Base-by-base conservation (phyloP, 2,329 filamentous ascomycete genomes). In the Anisogramma anomala region DNA sequence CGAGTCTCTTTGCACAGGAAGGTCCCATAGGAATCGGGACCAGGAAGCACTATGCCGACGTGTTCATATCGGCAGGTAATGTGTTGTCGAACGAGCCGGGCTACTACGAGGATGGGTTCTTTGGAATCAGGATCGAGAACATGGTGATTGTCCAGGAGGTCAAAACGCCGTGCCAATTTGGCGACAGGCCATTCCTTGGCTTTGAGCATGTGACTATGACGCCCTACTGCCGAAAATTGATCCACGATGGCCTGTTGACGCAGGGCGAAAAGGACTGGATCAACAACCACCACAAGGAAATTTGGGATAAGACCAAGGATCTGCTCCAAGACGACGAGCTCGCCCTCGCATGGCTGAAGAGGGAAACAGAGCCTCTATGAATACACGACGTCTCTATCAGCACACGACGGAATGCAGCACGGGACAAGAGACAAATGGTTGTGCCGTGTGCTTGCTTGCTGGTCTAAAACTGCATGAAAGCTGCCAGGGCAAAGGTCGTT, bases 151-250 rank as follows among this genome's bases (percentile, higher is more conserved):
- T 93, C 22, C 82, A 76, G 50, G 87, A 95, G 58, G 81, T 83
- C n/a, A 70, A 88, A 61, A 94, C 89, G 4, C 79, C 80, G 47
- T 74, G 94, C 61, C 77, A 79, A 26, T 96, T 96, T 56, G 89
- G 88, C 15, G 89, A 94, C 53, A 94, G 94, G 65, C 82, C 88
- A 2, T 98, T 84, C 64, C 68, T 96, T 26, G 87, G 88, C 3
- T 98, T 98, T 52, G 89, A 98, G 66, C 85, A 94, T 60, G 87
- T 96, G 50, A 98, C 91, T 0, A 86, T 98, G 86, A 86, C 89
- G 14, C 91, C 91, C 0, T 87, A 94, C 63, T 95, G 89, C 64
- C 76, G 79, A 47, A 95, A 86, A 47, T 66, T 98, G 49, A 87
- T 94, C 49, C 84, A 96, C 53, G 66, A 72, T 41, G 68, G 58